phyloP scores from a whole-genome alignment of 1,284 basidiomycete genomes.

The Amylostereum areolatum region DNA sequence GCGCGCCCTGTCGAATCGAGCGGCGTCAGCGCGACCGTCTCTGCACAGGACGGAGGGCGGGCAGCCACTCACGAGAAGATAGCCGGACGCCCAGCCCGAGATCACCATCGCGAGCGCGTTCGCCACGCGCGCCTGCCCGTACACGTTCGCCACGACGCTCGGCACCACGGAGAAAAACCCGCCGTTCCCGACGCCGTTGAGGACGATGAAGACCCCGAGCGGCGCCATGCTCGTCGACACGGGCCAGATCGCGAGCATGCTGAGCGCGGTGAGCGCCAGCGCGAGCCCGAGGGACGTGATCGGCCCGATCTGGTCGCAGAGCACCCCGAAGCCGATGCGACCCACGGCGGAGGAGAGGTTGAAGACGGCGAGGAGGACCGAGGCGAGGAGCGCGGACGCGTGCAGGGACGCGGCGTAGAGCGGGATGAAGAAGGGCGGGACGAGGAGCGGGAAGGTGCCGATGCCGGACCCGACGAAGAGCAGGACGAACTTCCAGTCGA shows the following conservation, averaged over 20 bases:
- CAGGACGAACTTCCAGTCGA: constrained; percentile 24
- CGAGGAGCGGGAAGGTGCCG: constrained; percentile 29
- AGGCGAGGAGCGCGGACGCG: constrained; percentile 19
- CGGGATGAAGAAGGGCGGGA: constrained; percentile 31
- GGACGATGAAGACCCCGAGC: constrained; percentile 22
- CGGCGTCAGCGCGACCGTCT: too few relatives aligned
- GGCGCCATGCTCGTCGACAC: constrained; percentile 23
- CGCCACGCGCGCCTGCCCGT: constrained; percentile 18
- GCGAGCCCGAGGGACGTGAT: constrained; percentile 20
- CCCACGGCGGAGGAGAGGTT: constrained; percentile 27
- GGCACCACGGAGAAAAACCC: constrained; percentile 30
- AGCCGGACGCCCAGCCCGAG: constrained; percentile 24
- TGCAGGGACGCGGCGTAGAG: constrained; percentile 25
- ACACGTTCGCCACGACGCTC: constrained; percentile 23
- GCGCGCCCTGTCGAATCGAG: constrained; percentile 12
- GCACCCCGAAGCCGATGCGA: constrained; percentile 21
- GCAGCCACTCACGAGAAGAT: constrained; percentile 17
- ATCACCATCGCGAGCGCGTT: constrained; percentile 26
- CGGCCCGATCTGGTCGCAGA: constrained; percentile 26
- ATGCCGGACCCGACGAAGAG: constrained; percentile 26
- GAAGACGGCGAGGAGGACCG: constrained; percentile 24
- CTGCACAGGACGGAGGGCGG: background rate
- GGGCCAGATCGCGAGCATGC: constrained; percentile 27
- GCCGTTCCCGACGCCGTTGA: constrained; percentile 25
- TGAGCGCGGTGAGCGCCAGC: constrained; percentile 21